Base-by-base conservation (phyloP, 805 yeast species). In the Naumovozyma dairenensis region DNA sequence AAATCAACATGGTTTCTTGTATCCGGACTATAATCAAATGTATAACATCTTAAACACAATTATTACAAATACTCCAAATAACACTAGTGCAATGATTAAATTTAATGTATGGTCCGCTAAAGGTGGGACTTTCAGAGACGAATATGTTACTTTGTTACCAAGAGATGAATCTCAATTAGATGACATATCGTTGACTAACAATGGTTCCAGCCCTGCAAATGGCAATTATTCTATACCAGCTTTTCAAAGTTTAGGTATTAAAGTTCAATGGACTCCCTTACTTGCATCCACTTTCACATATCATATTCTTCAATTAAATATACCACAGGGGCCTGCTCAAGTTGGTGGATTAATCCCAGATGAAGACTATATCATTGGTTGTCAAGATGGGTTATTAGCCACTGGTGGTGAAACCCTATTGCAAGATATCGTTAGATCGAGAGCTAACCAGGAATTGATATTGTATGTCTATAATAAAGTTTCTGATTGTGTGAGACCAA, bases 381-480 rank as follows among this genome's bases (percentile, higher is more conserved):
- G 87, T 12, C 81, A 80, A 36, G 92, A 83, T 42, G 96, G 96
- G 0, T 61, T 84, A 25, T 63, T 89, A 36, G 77, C 84, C 2
- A 74, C 80, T 1, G 96, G 96, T 7, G 96, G 96, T 9, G 96
- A 87, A 57, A 75, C 79, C 18, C 58, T 84, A 19, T 60, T 87
- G 34, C 77, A 85, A 2, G 67, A 78, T 21, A 77, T 84, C 1
- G 67, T 85, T 2, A 63, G 71, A 29, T 68, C 77, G 6, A 71
- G 63, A 33, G 59, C 58, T n/a, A 59, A 55, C 42, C 63, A 60
- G 16, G 63, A 67, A 3, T 46, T 77, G 28, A 69, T 70, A 6
- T 56, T 80, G 10, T 77, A 77, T 49, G 95, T 87, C 0, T 89
- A 89, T 58, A 89, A 89, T 56, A 89, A 80, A 46, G 93, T 82